Evolutionary conservation across 768 basidiomycete species (phyloP).

Genomic region (Tricholoma saponaceum): DNA sequence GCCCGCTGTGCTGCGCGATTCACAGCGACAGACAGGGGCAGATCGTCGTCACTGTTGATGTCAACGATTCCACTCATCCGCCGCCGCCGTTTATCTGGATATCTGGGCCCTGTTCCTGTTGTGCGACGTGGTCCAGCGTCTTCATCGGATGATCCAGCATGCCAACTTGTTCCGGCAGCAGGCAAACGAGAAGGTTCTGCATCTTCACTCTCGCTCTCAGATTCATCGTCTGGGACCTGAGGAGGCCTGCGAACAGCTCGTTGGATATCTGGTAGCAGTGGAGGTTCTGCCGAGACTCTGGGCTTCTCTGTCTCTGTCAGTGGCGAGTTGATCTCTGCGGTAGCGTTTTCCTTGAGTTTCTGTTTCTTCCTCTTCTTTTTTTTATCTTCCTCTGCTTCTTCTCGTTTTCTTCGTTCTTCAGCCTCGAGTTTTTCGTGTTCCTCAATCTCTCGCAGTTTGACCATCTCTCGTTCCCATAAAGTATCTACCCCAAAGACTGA

Average conservation of each 20-base stretch:
- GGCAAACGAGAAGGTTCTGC: constrained; percentile 11
- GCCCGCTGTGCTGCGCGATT: constrained; percentile 49
- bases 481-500: constrained; percentile 95
- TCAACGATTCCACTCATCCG: constrained; percentile 20
- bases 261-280: constrained; percentile 42
- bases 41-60: constrained; percentile 73
- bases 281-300: constrained; percentile 33
- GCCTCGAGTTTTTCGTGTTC: constrained; percentile 57
- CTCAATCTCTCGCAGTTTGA: constrained; percentile 75
- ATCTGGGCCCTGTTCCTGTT: constrained; percentile 55
- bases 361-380: constrained; percentile 51
- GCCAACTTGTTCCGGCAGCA: constrained; percentile 30
- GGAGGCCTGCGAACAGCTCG: constrained; percentile 36
- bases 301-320: constrained; percentile 17
- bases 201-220: constrained; percentile 48
- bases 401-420: constrained; percentile 43
- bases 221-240: constrained; percentile 38
- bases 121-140: constrained; percentile 53
- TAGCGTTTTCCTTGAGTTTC: constrained; percentile 28
- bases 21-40: constrained; percentile 69
- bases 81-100: constrained; percentile 28
- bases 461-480: constrained; percentile 88
- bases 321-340: constrained; percentile 1
- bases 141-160: constrained; percentile 64
- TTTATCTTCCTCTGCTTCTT: constrained; percentile 42